Evolutionary conservation across 192 early-diverging fungal genomes (phyloP), one percentile per base, ranked within the genome.

Genomic region (Coemansia sp.): DNA sequence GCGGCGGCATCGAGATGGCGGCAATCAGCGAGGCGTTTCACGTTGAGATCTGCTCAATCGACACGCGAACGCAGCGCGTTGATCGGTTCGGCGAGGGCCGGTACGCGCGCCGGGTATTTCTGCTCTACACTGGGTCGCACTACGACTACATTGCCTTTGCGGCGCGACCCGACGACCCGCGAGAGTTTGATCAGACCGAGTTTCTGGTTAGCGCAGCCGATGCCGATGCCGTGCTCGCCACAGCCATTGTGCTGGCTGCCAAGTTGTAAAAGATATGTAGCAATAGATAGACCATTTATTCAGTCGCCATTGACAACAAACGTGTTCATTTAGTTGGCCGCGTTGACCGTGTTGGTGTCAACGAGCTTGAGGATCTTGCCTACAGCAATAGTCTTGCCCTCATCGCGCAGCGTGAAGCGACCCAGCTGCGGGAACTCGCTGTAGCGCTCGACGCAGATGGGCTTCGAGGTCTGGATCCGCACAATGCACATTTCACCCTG

Each of bases 341-440:
- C 43, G 26, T 45, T 45, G 4, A 25, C 10, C 2, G 22, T 45
- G 22, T 45, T 25, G 26, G 43, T 45, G 6, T 57, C 52, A 2
- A 57, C 47, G 19, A 98, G 71, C 81, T 91, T 93, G 43, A 87
- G 85, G 40, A 99, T 79, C 73, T 93, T 93, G 55, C 97, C 97
- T 50, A 99, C 89, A 27, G 95, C 97, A 66, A 82, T 75, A 11
- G 76, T 79, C 58, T 81, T 83, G 56, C 91, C 93, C 81, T 99
- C 94, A 62, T 97, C 94, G 59, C 97, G 88, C 22, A 99, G 80
- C n/a, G 95, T 99, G 76, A 99, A 98, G 42, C 97, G 85, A 32
- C 97, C 97, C 8, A 99, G 72, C 62, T 95, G 93, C 35, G 90
- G 87, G 50, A 89, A 87, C 20, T 92, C 88, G 14, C 79, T 78